phyloP scores from a whole-genome alignment of 2,329 filamentous ascomycete species.

The Fusarium caatingaense region DNA sequence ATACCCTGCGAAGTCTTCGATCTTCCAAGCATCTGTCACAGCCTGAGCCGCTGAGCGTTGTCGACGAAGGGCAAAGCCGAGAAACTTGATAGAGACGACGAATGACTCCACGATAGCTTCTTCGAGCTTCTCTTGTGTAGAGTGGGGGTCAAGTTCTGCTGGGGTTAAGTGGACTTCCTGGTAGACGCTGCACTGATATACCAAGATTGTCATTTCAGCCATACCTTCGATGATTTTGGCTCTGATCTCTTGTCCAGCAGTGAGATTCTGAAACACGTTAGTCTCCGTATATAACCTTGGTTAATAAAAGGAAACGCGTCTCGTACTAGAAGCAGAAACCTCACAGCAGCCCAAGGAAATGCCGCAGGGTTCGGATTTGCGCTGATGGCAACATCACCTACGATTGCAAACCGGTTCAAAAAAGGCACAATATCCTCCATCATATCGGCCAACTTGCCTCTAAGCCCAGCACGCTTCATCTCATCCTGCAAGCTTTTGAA shows the following conservation, averaged over 20 bases:
- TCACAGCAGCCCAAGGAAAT: neutral
- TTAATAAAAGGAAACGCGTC: too few relatives aligned
- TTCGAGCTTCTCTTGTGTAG: fast-evolving
- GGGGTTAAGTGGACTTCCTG: neutral
- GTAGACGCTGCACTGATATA: slow-evolving; percentile 2
- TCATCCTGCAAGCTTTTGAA: neutral
- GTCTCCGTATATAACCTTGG: too few relatives aligned
- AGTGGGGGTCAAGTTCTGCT: fast-evolving
- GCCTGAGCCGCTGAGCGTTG: neutral
- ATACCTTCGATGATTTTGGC: neutral
- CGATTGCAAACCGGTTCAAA: neutral
- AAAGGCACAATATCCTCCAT: neutral
- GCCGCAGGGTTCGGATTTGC: neutral
- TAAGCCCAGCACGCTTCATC: neutral
- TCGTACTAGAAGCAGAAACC: neutral
- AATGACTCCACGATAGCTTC: neutral
- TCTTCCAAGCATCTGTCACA: neutral
- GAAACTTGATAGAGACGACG: neutral
- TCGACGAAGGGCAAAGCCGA: neutral
- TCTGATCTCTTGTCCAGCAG: neutral
- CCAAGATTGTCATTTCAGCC: neutral
- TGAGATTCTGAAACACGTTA: neutral
- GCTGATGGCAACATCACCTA: neutral
- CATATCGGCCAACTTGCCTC: neutral
- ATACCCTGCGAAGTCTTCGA: neutral